Evolutionary conservation across 768 basidiomycete species (phyloP).

Genomic region (Trametopsis cervina): DNA sequence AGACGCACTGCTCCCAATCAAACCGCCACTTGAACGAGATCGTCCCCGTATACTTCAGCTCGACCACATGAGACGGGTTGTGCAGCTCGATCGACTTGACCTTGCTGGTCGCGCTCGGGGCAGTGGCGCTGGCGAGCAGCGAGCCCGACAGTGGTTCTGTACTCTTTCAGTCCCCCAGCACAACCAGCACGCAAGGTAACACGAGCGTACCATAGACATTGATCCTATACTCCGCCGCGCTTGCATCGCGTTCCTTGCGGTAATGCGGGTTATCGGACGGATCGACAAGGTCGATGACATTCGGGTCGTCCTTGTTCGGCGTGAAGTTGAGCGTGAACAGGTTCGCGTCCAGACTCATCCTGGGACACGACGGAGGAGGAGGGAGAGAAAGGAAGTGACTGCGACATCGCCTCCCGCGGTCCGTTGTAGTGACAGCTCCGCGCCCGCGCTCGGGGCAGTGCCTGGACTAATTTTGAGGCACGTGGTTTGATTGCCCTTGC

Average conservation of each 20-base stretch:
- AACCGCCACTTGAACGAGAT: conserved; percentile 74
- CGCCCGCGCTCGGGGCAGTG: no score
- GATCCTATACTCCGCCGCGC: conserved; percentile 45
- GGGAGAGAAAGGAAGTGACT: not conserved
- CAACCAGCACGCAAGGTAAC: conserved; percentile 13
- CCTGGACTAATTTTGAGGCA: not conserved
- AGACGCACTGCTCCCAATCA: conserved; percentile 74
- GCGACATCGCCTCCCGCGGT: not conserved
- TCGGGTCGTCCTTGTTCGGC: conserved; percentile 49
- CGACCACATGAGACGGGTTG: conserved; percentile 66
- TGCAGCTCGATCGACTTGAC: conserved; percentile 67
- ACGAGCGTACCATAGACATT: conserved; percentile 52
- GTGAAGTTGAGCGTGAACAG: conserved; percentile 72
- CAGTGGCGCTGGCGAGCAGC: conserved; percentile 60
- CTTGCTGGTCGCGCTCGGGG: conserved; percentile 61
- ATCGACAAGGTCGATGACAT: conserved; percentile 66
- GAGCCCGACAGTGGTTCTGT: conserved; percentile 69
- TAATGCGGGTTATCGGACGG: conserved; percentile 60
- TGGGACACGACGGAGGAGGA: not conserved
- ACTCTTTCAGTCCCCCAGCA: not conserved
- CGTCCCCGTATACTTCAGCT: conserved; percentile 68
- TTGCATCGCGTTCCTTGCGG: conserved; percentile 55
- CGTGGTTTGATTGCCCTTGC: not conserved
- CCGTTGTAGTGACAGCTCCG: no score
- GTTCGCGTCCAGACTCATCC: conserved; percentile 81